Base-by-base conservation (phyloP, 139 green algal genomes). In the Pseudopediastrum boryanum region DNA sequence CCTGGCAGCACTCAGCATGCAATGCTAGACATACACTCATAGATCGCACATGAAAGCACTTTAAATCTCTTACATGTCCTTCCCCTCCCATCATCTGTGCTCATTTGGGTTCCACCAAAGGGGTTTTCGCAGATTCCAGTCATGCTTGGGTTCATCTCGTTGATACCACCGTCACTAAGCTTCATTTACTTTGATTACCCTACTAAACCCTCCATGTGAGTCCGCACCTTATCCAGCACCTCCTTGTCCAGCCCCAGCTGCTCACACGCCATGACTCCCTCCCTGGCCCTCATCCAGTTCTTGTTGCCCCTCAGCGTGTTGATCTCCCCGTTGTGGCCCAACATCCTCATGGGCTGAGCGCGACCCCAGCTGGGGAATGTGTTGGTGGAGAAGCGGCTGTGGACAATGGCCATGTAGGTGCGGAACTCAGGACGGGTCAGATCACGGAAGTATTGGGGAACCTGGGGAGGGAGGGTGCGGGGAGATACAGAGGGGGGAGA, bases 251-350 rank as follows among this genome's bases (percentile, higher is more conserved):
- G 81, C 41, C 85, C 87, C 58, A 98, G 87, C 41, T 68, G 83
- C 27, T 87, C 56, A 71, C 87, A 93, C 61, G 93, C 88, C 83
- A 98, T 94, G 38, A 94, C 81, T 7, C 95, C 95, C 90, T 98
- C 94, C 41, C 95, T 89, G 27, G 94, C 86, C 42, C 88, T 88
- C 92, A 98, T 98, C 95, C 95, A 97, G 86, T 98, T 98, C 8
- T 78, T 79, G 82, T 96, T 96, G 61, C 93, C 93, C 21, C 81
- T 71, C 41, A 96, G 79, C 31, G 92, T 95, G n/a, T n/a, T n/a
- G n/a, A n/a, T n/a, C n/a, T n/a, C n/a, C n/a, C 94, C 95, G 79
- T 98, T 98, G 92, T 98, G 95, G 23, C 92, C 95, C 68, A 99
- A 76, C 80, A 95, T 90, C 48, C 95, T 89, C 92, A 98, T 97